phyloP scores from a whole-genome alignment of 139 green algal species.

The Chlamydomonas sp. region DNA sequence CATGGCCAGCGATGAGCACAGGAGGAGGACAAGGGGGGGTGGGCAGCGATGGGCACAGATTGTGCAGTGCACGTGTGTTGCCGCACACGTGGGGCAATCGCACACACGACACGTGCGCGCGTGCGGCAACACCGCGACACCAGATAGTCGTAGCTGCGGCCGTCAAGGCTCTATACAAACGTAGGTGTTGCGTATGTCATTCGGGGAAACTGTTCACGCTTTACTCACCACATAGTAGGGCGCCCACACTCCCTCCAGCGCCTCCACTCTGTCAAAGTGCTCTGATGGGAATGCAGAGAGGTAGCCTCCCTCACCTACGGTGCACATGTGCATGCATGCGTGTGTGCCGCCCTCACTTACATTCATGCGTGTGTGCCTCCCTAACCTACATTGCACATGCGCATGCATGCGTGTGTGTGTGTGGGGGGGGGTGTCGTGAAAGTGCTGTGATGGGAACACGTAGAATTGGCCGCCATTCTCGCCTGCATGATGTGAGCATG shows the following conservation, averaged over 20 bases:
- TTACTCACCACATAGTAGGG: constrained; percentile 32
- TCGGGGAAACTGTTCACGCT: neutral
- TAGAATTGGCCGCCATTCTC: too few species aligned
- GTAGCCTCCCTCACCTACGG: constrained; percentile 27
- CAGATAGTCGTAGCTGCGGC: too few species aligned
- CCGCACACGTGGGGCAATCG: too few species aligned
- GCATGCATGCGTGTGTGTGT: neutral
- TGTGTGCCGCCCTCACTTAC: neutral
- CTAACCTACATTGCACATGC: neutral
- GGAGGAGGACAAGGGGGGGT: too few species aligned
- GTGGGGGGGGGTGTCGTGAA: neutral
- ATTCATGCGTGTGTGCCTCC: neutral
- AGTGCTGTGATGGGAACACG: neutral
- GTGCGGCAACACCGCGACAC: too few species aligned
- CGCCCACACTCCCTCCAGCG: constrained; percentile 51
- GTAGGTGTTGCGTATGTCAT: too few species aligned
- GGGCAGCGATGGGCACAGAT: too few species aligned
- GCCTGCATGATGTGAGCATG: too few species aligned
- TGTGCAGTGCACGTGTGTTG: too few species aligned
- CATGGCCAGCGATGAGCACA: too few species aligned
- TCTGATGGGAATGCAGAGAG: constrained; percentile 55
- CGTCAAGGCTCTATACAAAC: too few species aligned
- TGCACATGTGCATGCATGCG: neutral
- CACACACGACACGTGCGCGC: too few species aligned
- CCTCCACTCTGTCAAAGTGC: constrained; percentile 54